Base-by-base conservation (phyloP, 75 land plant genomes). In the Azolla pinnata region DNA sequence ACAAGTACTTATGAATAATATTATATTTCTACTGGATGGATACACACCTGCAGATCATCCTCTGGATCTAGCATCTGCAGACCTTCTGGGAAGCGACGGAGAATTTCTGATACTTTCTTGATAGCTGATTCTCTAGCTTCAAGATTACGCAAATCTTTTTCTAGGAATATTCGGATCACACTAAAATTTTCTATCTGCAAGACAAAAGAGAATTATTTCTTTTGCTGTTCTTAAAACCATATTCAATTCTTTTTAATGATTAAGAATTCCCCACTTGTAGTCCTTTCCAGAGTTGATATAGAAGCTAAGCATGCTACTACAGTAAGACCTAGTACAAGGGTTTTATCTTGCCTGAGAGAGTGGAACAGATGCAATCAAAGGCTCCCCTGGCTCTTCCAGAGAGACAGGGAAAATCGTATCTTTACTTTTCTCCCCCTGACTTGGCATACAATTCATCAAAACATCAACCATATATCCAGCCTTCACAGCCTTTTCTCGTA, bases 11-110 rank as follows among this genome's bases (percentile, higher is more conserved):
- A n/a, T n/a, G n/a, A n/a, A n/a, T n/a, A n/a, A n/a, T n/a, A n/a
- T n/a, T n/a, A n/a, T n/a, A n/a, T n/a, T n/a, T n/a, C n/a, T n/a
- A n/a, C n/a, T 35, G 12, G 40, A 35, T 5, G 5, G 8, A 17
- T n/a, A 32, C 51, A 24, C 33, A 90, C 99, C 79, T 86, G 71
- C 88, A 95, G 79, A 60, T 95, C 97, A 32, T 83, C 99, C 63
- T 83, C 88, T 48, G 91, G 91, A 64, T 90, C 97, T 31, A 95
- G 67, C 8, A 83, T 72, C 23, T 86, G 92, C 9, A 83, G 59
- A 27, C 96, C 96, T 26, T 83, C 79, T 28, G 84, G 51, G 64
- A 81, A 86, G 56, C 99, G 76, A 2, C 69, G 67, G 20, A 80
- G 66, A 69, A 90, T 74, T 73, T 90, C 97, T 21, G 70, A 54